phyloP scores from a whole-genome alignment of 1,284 basidiomycete species.

The Ganoderma resinaceum region DNA sequence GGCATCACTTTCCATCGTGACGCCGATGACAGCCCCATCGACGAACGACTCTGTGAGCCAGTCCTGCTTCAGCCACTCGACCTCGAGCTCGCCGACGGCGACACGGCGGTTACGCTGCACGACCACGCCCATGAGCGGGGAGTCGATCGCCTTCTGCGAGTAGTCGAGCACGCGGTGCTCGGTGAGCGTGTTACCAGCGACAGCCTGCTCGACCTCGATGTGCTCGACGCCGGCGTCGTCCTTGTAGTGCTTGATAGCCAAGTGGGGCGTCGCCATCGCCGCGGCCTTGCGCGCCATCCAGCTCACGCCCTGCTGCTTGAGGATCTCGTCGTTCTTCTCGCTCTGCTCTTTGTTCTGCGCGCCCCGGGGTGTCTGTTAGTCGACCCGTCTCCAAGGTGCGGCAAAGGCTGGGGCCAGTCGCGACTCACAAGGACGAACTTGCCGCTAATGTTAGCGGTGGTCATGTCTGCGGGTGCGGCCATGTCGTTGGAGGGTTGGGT shows the following conservation, averaged over 20 bases:
- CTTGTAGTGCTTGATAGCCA: neutral
- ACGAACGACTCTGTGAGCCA: constrained; percentile 4
- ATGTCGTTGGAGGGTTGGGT: neutral
- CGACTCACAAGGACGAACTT: neutral
- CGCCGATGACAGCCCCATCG: neutral
- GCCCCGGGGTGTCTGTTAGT: neutral
- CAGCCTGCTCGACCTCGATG: neutral
- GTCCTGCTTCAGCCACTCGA: neutral
- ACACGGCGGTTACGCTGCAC: neutral
- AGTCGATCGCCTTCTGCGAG: neutral
- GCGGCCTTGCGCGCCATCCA: neutral
- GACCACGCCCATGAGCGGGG: neutral
- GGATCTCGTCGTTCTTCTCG: constrained; percentile 1
- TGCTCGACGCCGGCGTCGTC: neutral
- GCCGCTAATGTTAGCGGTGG: constrained; percentile 4
- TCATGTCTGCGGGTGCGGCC: constrained; percentile 6
- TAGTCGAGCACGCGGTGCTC: constrained; percentile 2
- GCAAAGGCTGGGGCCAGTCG: no score
- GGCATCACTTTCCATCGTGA: neutral
- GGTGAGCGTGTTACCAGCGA: neutral
- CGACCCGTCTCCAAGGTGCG: neutral
- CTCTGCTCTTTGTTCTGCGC: neutral
- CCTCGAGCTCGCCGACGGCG: neutral
- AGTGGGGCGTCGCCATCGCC: neutral
- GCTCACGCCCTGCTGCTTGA: constrained; percentile 3